Conservation (phyloP, 768 basidiomycete genomes). For the Podaxis rugospora region DNA sequence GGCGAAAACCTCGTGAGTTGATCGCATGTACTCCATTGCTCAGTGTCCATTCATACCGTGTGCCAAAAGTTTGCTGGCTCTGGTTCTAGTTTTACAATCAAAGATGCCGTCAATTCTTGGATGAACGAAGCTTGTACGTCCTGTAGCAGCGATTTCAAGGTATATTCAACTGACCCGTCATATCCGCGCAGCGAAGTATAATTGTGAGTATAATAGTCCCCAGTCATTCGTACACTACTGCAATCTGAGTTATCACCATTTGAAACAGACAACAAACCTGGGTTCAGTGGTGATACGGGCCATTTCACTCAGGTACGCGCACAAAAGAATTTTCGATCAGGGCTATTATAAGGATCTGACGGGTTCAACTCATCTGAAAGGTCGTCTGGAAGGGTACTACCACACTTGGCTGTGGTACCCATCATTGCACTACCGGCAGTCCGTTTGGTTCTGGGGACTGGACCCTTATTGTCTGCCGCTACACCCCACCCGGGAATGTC, state of each 20-base stretch:
- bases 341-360: neutral
- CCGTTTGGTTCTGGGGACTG: conserved; percentile 19
- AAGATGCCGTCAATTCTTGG: conserved; percentile 19
- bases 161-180: neutral
- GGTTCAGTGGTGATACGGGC: conserved; percentile 23
- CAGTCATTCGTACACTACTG: no score
- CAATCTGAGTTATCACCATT: neutral
- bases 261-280: conserved; percentile 21
- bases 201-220: neutral
- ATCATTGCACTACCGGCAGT: conserved; percentile 29
- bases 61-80: conserved; percentile 17
- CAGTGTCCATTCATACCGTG: neutral
- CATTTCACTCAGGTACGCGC: conserved; percentile 26
- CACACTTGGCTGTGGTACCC: conserved; percentile 43
- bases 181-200: conserved; percentile 16
- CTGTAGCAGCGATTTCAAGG: neutral
- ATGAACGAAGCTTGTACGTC: conserved; percentile 25
- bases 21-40: neutral
- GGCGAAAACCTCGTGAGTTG: conserved; percentile 25
- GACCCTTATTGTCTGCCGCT: conserved; percentile 24
- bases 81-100: conserved; percentile 15
- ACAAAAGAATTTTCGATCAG: neutral
- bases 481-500: conserved; percentile 24
- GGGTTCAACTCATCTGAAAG: conserved; percentile 16
- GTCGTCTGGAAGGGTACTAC: conserved; percentile 54